A percentile compares a stretch with the other conserved stretches of the same genome.
Conservation (phyloP, 176 grass and related monocot genomes). For the Stipa capillata region DNA sequence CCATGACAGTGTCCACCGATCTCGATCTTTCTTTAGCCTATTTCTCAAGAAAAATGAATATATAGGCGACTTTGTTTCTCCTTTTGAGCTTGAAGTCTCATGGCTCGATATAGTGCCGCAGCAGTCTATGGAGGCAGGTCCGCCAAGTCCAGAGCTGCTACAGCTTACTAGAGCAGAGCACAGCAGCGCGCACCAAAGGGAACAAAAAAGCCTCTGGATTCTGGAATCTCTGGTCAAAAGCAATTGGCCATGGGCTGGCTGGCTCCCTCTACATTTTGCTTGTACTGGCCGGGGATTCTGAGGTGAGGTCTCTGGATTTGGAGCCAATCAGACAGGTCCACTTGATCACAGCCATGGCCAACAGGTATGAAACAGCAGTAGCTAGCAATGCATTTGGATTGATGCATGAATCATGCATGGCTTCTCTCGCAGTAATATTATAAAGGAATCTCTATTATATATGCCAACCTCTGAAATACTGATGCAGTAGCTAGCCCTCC, state of each 20-base stretch:
- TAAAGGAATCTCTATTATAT: too few species aligned
- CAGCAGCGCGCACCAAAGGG: neutral
- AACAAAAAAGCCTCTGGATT: constrained; percentile 12
- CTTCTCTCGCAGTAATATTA: neutral
- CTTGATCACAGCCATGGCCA: neutral
- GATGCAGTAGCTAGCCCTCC: neutral
- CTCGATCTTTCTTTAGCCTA: neutral
- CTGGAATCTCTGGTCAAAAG: constrained; percentile 33
- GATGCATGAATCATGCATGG: neutral
- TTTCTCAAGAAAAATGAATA: neutral
- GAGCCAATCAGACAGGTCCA: neutral
- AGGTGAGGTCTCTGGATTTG: neutral
- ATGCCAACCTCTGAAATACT: neutral
- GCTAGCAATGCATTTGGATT: neutral
- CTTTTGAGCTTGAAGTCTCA: neutral
- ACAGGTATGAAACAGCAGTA: neutral
- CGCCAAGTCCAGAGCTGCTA: constrained; percentile 7
- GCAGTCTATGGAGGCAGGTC: neutral
- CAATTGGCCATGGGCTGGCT: neutral
- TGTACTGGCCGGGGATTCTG: neutral
- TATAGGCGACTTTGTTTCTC: neutral
- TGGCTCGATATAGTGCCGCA: constrained; percentile 12
- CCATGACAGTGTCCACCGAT: neutral
- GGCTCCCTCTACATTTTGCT: neutral
- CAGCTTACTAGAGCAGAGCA: neutral